Conservation (phyloP, 257 asterid species). For the Nicotiana otophora region DNA sequence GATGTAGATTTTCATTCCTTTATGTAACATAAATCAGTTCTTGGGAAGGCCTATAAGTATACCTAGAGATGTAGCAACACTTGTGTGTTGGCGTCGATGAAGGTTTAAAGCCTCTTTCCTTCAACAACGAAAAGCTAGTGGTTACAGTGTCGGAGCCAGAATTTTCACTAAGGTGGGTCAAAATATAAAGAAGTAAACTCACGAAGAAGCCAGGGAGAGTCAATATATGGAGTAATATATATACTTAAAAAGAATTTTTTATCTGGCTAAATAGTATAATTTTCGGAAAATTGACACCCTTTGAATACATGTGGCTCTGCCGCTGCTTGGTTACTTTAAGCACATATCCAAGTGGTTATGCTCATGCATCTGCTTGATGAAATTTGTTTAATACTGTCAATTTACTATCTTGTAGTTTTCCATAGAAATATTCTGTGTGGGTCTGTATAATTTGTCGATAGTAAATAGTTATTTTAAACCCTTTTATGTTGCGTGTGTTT, state of each 20-base stretch:
- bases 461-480: not conserved
- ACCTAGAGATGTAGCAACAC: not conserved
- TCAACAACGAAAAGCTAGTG: too few species aligned
- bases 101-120: too few species aligned
- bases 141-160: too few species aligned
- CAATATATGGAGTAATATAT: too few species aligned
- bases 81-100: too few species aligned
- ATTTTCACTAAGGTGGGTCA: too few species aligned
- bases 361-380: not conserved
- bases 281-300: too few species aligned
- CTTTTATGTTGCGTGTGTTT: not conserved
- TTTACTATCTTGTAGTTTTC: not conserved
- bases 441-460: not conserved
- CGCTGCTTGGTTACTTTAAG: not conserved
- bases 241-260: too few species aligned
- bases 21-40: not conserved
- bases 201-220: too few species aligned
- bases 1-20: not conserved
- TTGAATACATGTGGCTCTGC: too few species aligned
- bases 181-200: too few species aligned
- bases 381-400: not conserved
- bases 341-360: not conserved
- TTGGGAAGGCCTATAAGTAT: not conserved
- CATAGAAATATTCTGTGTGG: not conserved
- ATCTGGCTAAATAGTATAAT: too few species aligned